Evolutionary conservation across 1,139 yeast genomes (phyloP).

Genomic region (Saccharomyces uvarum): DNA sequence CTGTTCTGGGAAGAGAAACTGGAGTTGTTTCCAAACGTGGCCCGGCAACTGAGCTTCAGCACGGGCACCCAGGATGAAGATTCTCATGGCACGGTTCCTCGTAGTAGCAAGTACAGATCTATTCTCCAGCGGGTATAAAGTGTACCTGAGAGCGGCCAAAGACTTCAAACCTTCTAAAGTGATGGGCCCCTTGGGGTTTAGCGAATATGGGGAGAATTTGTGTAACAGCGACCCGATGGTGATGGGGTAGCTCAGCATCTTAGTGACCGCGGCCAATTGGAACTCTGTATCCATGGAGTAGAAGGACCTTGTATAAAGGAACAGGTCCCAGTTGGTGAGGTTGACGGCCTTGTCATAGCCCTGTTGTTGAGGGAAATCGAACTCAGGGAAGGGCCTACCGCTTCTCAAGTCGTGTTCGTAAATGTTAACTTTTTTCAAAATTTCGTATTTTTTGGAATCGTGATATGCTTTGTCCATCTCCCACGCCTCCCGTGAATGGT

Average conservation of each 20-base stretch:
- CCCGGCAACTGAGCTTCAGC: slow-evolving; percentile 92
- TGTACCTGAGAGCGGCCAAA: slow-evolving; percentile 81
- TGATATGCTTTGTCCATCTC: slow-evolving; percentile 70
- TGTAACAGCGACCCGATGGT: slow-evolving; percentile 81
- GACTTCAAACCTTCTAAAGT: slow-evolving; percentile 90
- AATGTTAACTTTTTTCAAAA: slow-evolving; percentile 76
- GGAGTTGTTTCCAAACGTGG: slow-evolving; percentile 91
- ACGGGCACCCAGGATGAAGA: slow-evolving; percentile 84
- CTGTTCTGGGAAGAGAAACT: slow-evolving; percentile 75
- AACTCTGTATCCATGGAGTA: slow-evolving; percentile 95
- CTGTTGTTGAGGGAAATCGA: slow-evolving; percentile 81
- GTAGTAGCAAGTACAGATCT: slow-evolving; percentile 38
- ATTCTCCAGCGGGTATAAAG: slow-evolving; percentile 66
- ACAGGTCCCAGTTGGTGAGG: slow-evolving; percentile 84
- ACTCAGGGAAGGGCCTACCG: slow-evolving; percentile 90
- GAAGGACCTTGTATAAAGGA: slow-evolving; percentile 85
- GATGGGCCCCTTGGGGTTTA: slow-evolving; percentile 78
- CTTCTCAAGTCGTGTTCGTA: slow-evolving; percentile 92
- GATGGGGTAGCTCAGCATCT: slow-evolving; percentile 85
- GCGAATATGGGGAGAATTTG: slow-evolving; percentile 74
- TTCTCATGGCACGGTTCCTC: slow-evolving; percentile 82
- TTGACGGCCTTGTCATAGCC: slow-evolving; percentile 71
- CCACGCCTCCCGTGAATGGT: slow-evolving; percentile 87
- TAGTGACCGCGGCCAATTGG: slow-evolving; percentile 90
- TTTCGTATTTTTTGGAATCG: slow-evolving; percentile 53